Conservation (phyloP, 306 rosid genomes). For the Fragaria vesca region DNA sequence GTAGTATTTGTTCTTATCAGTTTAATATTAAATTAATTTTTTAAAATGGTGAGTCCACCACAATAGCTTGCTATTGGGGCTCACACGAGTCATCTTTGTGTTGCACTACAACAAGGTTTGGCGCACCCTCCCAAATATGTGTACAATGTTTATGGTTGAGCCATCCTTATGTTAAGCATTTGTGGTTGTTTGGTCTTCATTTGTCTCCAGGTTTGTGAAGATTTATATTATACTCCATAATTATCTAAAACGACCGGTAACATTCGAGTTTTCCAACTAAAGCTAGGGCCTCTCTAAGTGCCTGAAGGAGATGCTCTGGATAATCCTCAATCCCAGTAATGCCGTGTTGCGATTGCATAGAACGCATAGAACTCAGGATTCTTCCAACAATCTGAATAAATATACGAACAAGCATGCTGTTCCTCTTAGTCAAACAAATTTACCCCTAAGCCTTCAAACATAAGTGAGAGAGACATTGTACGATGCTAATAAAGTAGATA, state of each 20-base stretch:
- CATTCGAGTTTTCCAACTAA: constrained; percentile 71
- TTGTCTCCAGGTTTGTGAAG: too few species aligned
- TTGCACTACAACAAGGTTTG: not conserved
- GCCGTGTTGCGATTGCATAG: constrained; percentile 54
- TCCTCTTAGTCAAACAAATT: too few species aligned
- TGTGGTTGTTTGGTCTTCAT: too few species aligned
- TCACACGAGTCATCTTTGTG: not conserved
- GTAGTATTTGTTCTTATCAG: constrained; percentile 13
- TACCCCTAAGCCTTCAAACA: not conserved
- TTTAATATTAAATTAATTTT: constrained; percentile 18
- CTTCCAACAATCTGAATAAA: constrained; percentile 61
- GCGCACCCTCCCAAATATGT: not conserved
- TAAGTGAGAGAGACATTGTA: not conserved
- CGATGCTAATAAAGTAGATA: not conserved
- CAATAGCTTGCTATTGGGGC: not conserved
- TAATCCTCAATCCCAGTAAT: constrained; percentile 53
- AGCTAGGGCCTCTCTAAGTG: constrained; percentile 72
- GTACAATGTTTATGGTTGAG: too few species aligned
- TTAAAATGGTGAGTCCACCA: accelerated
- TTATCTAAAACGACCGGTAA: constrained; percentile 22
- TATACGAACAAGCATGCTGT: too few species aligned
- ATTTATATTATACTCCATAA: too few species aligned
- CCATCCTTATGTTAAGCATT: too few species aligned
- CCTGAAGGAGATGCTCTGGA: constrained; percentile 62
- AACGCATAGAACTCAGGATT: constrained; percentile 66